These are phyloP conservation scores for Epicoccum nigrum DNA, from an alignment of 2,329 filamentous ascomycete species.

Conservation along the genomic window DNA sequence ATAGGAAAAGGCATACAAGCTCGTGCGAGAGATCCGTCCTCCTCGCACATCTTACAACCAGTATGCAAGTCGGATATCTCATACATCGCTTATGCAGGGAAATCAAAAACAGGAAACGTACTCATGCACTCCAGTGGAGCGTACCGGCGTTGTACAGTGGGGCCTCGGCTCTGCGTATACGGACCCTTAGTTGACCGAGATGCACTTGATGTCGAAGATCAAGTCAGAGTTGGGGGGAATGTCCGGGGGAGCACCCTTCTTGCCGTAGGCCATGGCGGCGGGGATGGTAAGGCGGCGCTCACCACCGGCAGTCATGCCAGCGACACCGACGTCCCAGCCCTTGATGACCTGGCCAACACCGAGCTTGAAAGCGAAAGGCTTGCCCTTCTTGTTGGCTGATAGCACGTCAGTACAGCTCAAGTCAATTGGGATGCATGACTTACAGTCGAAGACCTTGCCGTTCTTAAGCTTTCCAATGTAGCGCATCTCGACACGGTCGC, in stretches of 20 bases:
- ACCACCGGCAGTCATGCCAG: constrained; percentile 89
- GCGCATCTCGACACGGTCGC: constrained; percentile 88
- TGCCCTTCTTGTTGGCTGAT: constrained; percentile 95
- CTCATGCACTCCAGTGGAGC: constrained; percentile 32
- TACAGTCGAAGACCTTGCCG: constrained; percentile 93
- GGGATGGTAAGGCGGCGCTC: constrained; percentile 94
- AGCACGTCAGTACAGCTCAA: constrained; percentile 24
- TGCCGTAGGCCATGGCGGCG: constrained; percentile 86
- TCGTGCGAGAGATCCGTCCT: constrained; percentile 50
- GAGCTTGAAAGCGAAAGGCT: constrained; percentile 95
- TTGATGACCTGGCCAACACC: constrained; percentile 96
- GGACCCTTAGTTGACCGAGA: constrained; percentile 53
- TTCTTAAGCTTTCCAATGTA: constrained; percentile 96
- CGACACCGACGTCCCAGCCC: constrained; percentile 95
- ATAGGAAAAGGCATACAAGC: constrained; percentile 24
- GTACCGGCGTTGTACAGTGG: constrained; percentile 31
- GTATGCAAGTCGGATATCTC: constrained; percentile 53
- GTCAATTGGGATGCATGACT: constrained; percentile 47
- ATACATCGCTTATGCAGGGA: constrained; percentile 43
- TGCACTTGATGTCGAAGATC: constrained; percentile 76
- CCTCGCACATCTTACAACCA: constrained; percentile 44
- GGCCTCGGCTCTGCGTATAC: constrained; percentile 14
- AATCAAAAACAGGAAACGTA: constrained; percentile 20
- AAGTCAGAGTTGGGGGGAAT: constrained; percentile 92
- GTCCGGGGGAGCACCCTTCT: constrained; percentile 72